Evolutionary conservation across 2,329 filamentous ascomycete genomes (phyloP).

Genomic region (Ophiostoma tasmaniense): DNA sequence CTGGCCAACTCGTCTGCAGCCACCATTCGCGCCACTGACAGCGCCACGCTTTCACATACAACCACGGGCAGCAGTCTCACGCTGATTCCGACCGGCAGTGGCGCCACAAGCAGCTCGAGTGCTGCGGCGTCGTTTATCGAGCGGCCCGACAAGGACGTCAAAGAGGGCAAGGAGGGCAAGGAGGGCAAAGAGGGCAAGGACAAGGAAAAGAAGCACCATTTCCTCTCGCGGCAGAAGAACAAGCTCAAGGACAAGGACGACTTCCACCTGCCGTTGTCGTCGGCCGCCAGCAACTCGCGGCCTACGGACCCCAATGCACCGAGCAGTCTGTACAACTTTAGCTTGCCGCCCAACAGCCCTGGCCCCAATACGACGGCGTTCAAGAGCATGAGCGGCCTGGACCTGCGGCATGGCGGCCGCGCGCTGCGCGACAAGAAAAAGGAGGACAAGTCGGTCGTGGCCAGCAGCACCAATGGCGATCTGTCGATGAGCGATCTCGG

Average conservation of each 20-base stretch:
- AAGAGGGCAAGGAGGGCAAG: conserved; percentile 39
- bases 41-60: conserved; percentile 28
- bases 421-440: conserved; percentile 74
- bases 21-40: conserved; percentile 60
- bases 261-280: conserved; percentile 62
- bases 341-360: conserved; percentile 64
- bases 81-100: neutral
- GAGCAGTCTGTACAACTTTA: conserved; percentile 71
- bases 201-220: conserved; percentile 72
- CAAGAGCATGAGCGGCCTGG: conserved; percentile 74
- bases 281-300: conserved; percentile 66
- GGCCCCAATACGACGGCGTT: conserved; percentile 59
- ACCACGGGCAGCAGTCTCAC: conserved; percentile 4
- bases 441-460: conserved; percentile 39
- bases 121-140: conserved; percentile 7
- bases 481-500: conserved; percentile 28
- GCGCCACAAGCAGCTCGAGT: neutral
- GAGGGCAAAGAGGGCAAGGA: conserved; percentile 53
- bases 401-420: conserved; percentile 67
- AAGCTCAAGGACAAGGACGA: conserved; percentile 61
- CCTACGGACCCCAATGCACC: conserved; percentile 68
- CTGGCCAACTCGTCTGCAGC: conserved; percentile 68
- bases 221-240: conserved; percentile 69
- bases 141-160: conserved; percentile 36
- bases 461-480: conserved; percentile 31